These are phyloP conservation scores for Globisporangium cylindrosporum DNA, from an alignment of 352 stramenopile species.

Conservation along the genomic window DNA sequence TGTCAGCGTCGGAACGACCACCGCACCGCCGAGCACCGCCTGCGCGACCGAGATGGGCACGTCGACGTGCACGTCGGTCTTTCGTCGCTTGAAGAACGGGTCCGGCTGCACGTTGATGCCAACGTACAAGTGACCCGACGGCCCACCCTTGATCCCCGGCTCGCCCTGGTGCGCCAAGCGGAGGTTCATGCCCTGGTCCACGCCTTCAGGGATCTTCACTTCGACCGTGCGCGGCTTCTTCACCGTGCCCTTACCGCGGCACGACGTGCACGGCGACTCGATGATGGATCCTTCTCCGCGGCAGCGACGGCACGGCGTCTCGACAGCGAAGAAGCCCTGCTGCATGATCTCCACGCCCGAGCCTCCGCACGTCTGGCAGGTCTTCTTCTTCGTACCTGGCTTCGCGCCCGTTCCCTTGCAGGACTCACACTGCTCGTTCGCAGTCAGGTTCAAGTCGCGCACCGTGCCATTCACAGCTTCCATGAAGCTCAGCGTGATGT, in stretches of 20 bases:
- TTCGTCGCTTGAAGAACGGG: conserved; percentile 95
- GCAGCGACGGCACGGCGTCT: conserved; percentile 83
- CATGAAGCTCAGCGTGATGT: conserved; percentile 92
- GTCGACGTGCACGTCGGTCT: conserved; percentile 93
- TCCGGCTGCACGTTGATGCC: conserved; percentile 93
- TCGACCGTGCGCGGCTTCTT: conserved; percentile 92
- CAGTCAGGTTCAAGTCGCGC: conserved; percentile 84
- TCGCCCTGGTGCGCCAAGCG: conserved; percentile 92
- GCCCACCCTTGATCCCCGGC: conserved; percentile 75
- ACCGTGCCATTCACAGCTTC: conserved; percentile 92
- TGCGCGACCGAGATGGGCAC: conserved; percentile 92
- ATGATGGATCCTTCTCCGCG: conserved; percentile 79
- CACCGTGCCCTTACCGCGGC: conserved; percentile 72
- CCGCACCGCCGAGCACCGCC: conserved; percentile 90
- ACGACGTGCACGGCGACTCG: conserved; percentile 78
- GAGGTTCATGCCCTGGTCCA: conserved; percentile 96
- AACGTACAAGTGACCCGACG: conserved; percentile 93
- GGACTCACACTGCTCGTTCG: conserved; percentile 73
- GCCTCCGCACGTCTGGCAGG: conserved; percentile 76
- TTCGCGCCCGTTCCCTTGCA: conserved; percentile 83
- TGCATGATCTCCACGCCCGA: conserved; percentile 86
- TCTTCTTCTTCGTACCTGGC: conserved; percentile 78
- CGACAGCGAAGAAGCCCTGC: conserved; percentile 88
- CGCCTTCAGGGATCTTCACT: conserved; percentile 93
- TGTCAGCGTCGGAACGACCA: conserved; percentile 96